Percentiles rank a stretch among this genome's conserved stretches.
Conservation (phyloP, 208 protist species). For the Leishmania martiniquensis region DNA sequence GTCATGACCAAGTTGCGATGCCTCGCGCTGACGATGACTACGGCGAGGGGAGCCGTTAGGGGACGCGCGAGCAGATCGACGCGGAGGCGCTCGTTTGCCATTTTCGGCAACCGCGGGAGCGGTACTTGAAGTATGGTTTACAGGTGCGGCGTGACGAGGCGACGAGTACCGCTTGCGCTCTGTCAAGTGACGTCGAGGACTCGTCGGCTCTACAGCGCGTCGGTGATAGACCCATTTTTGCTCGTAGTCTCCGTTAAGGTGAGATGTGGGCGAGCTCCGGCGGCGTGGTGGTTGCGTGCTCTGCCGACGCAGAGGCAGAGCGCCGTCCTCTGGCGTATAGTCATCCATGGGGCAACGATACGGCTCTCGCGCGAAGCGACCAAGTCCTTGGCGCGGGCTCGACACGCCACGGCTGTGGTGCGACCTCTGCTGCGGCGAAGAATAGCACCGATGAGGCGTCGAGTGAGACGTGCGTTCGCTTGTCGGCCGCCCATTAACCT, state of each 20-base stretch:
- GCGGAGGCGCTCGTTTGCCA: background rate
- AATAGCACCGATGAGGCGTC: slow-evolving; percentile 14
- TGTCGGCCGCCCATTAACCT: background rate
- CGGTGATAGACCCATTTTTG: slow-evolving; percentile 15
- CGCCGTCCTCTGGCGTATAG: slow-evolving; percentile 24
- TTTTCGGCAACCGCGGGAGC: slow-evolving; percentile 20
- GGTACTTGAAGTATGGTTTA: slow-evolving; percentile 4
- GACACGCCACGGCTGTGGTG: slow-evolving; percentile 26
- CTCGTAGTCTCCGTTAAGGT: slow-evolving; percentile 9
- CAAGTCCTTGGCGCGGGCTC: slow-evolving; percentile 12
- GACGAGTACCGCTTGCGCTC: slow-evolving; percentile 1
- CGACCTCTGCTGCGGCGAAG: background rate
- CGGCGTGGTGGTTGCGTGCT: slow-evolving; percentile 39
- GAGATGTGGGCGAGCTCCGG: slow-evolving; percentile 23
- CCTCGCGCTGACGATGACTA: slow-evolving; percentile 18
- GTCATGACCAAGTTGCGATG: slow-evolving; percentile 1
- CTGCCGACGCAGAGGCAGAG: slow-evolving; percentile 30
- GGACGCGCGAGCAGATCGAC: slow-evolving; percentile 15
- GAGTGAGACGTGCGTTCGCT: slow-evolving; percentile 6
- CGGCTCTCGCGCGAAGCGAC: background rate
- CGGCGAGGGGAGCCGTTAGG: slow-evolving; percentile 13
- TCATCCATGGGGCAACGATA: slow-evolving; percentile 7
- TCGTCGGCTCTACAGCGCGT: slow-evolving; percentile 22
- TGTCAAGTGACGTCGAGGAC: slow-evolving; percentile 2
- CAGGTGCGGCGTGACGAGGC: slow-evolving; percentile 13